Percentiles rank a stretch among this genome's conserved stretches.
These are phyloP conservation scores for Wickerhamomyces tratensis DNA, from an alignment of 805 yeast species.

Conservation along the genomic window DNA sequence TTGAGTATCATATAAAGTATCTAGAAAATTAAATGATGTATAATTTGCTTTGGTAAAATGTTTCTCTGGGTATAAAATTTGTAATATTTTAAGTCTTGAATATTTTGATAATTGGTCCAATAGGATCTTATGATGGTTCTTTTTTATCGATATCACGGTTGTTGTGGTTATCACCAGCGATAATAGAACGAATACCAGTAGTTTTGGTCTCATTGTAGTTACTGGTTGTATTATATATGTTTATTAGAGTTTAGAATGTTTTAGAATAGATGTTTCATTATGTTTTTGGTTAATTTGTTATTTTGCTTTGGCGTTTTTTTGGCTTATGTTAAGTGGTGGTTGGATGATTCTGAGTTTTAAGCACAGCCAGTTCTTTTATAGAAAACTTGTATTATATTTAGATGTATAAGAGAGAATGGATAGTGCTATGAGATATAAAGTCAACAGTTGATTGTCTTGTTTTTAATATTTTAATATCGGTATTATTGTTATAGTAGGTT, in stretches of 20 bases:
- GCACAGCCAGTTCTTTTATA: no score
- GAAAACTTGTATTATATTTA: no score
- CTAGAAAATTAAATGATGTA: slow-evolving; percentile 9
- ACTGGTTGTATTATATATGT: no score
- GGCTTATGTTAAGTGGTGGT: background rate
- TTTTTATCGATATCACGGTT: slow-evolving; percentile 2
- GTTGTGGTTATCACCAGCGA: background rate
- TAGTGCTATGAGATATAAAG: no score
- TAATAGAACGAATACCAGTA: background rate
- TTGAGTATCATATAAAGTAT: slow-evolving; percentile 5
- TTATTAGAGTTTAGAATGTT: no score
- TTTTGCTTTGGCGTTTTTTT: background rate
- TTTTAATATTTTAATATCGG: no score
- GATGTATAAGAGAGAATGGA: no score
- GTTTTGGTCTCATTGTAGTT: background rate
- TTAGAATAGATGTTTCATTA: no score
- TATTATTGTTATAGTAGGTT: no score
- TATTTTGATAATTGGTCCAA: slow-evolving; percentile 11
- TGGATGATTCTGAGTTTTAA: no score
- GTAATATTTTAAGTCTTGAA: slow-evolving; percentile 11
- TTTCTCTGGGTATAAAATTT: slow-evolving; percentile 15
- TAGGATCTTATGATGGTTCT: slow-evolving; percentile 13
- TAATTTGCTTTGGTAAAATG: slow-evolving; percentile 13
- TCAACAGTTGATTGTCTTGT: no score
- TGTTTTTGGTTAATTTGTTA: no score